Evolutionary conservation across 805 yeast species (phyloP).

Genomic region (Sugiyamaella lignohabitans): DNA sequence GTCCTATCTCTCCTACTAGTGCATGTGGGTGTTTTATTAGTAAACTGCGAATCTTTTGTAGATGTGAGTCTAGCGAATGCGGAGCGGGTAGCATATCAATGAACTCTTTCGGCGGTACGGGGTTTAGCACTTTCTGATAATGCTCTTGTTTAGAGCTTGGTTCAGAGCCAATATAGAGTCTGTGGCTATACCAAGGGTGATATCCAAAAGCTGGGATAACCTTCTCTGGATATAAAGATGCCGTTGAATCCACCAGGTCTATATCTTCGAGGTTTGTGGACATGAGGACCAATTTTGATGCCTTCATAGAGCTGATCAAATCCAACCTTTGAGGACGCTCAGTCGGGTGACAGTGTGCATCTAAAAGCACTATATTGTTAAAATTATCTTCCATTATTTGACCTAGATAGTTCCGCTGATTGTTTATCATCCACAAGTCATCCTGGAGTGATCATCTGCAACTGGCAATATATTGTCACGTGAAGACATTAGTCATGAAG

Average conservation of each 20-base stretch:
- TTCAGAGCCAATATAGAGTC: slow-evolving; percentile 37
- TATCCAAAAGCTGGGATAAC: slow-evolving; percentile 44
- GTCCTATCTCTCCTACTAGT: slow-evolving; percentile 85
- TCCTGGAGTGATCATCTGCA: no score
- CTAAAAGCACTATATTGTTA: slow-evolving; percentile 19
- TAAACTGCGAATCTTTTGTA: slow-evolving; percentile 31
- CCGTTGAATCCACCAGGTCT: slow-evolving; percentile 27
- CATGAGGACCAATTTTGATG: slow-evolving; percentile 29
- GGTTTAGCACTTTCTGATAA: slow-evolving; percentile 46
- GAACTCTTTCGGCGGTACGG: slow-evolving; percentile 34
- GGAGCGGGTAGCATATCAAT: slow-evolving; percentile 58
- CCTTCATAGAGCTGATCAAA: slow-evolving; percentile 14
- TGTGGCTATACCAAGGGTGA: slow-evolving; percentile 89
- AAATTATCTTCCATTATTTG: neutral
- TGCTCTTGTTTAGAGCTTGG: slow-evolving; percentile 37
- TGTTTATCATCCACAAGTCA: no score
- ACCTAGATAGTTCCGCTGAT: no score
- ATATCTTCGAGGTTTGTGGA: slow-evolving; percentile 34
- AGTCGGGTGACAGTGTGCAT: slow-evolving; percentile 39
- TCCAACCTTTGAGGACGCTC: slow-evolving; percentile 26
- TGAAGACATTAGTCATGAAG: no score
- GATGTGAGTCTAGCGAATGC: slow-evolving; percentile 34
- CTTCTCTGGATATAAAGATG: slow-evolving; percentile 23
- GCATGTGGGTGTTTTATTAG: slow-evolving; percentile 30
- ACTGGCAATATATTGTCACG: no score